A percentile compares a stretch with the other conserved stretches of the same genome.
These are phyloP conservation scores for Saccharomyces pastorianus DNA, from an alignment of 1,139 yeast species.

Conservation along the genomic window DNA sequence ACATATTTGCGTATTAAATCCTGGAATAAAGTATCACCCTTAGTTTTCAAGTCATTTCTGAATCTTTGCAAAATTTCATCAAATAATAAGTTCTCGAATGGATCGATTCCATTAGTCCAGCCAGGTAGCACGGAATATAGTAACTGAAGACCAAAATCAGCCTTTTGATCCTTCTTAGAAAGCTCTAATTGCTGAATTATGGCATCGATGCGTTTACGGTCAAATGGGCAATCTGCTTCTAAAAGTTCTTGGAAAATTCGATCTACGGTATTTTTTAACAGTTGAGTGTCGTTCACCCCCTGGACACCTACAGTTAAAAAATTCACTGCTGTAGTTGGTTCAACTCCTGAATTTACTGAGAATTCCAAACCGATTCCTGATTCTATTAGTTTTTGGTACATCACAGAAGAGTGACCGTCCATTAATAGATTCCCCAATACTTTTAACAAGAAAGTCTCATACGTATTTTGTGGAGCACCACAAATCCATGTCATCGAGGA, in stretches of 20 bases:
- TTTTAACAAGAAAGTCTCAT: constrained; percentile 66
- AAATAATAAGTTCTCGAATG: constrained; percentile 58
- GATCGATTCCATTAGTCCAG: constrained; percentile 75
- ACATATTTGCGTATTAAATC: constrained; percentile 49
- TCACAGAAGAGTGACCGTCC: constrained; percentile 89
- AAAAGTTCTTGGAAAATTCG: constrained; percentile 42
- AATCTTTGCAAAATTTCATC: constrained; percentile 53
- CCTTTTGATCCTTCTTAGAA: constrained; percentile 74
- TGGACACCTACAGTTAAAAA: constrained; percentile 81
- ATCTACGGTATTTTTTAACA: constrained; percentile 40
- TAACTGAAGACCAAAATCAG: constrained; percentile 81
- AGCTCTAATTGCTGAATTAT: constrained; percentile 83
- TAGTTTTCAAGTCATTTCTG: constrained; percentile 45
- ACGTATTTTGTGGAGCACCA: constrained; percentile 63
- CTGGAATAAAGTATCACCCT: constrained; percentile 54
- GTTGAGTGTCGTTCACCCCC: constrained; percentile 52
- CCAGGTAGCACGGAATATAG: constrained; percentile 69
- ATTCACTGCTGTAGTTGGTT: constrained; percentile 69
- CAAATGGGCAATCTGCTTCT: constrained; percentile 36
- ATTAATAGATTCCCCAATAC: constrained; percentile 63
- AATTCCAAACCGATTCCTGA: constrained; percentile 80
- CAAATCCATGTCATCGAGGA: constrained; percentile 82
- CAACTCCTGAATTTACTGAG: constrained; percentile 82
- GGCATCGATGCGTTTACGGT: constrained; percentile 65
- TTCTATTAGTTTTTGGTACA: constrained; percentile 79